A percentile compares a stretch with the other conserved stretches of the same genome.
Evolutionary conservation across 2,329 filamentous ascomycete species (phyloP).

Genomic region (Cephalotrichum gorgonifer): DNA sequence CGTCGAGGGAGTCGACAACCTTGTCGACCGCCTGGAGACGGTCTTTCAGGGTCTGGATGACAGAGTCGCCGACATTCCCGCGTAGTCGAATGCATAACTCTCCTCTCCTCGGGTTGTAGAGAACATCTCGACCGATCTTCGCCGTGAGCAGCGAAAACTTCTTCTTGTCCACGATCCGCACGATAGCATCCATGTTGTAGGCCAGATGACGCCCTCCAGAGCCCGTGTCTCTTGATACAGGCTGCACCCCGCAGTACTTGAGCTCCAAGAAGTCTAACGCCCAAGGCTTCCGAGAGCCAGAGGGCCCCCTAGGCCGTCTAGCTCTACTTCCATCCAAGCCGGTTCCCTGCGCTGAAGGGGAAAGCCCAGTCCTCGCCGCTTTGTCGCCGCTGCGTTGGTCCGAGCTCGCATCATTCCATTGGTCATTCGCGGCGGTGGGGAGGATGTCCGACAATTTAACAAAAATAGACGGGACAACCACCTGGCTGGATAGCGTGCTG

Average conservation of each 20-base stretch:
- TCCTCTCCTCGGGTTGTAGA: constrained; percentile 48
- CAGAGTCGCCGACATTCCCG: constrained; percentile 45
- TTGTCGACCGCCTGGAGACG: constrained; percentile 58
- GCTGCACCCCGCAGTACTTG: constrained; percentile 38
- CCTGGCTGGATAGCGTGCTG: constrained; percentile 27
- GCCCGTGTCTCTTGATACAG: constrained; percentile 7
- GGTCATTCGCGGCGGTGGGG: constrained; percentile 12
- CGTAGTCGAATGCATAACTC: constrained; percentile 53
- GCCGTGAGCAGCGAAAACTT: constrained; percentile 45
- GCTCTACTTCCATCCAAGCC: background rate
- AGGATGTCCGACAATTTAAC: constrained; percentile 37
- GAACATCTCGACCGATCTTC: constrained; percentile 49
- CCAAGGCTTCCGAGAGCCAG: constrained; percentile 30
- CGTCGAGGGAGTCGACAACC: constrained; percentile 59
- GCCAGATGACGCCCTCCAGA: constrained; percentile 16
- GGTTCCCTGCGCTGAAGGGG: background rate
- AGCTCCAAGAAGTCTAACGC: constrained; percentile 49
- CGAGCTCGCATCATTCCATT: background rate
- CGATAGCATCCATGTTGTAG: constrained; percentile 40
- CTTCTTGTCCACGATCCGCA: constrained; percentile 40
- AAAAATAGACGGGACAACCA: constrained; percentile 36
- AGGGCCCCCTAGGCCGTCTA: background rate
- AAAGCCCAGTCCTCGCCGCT: too few relatives aligned
- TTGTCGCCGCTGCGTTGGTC: background rate
- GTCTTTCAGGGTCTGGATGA: constrained; percentile 47